Percentiles rank a stretch among this genome's conserved stretches.
Conservation (phyloP, 2,329 filamentous ascomycete species). For the Elsinoe necatrix region DNA sequence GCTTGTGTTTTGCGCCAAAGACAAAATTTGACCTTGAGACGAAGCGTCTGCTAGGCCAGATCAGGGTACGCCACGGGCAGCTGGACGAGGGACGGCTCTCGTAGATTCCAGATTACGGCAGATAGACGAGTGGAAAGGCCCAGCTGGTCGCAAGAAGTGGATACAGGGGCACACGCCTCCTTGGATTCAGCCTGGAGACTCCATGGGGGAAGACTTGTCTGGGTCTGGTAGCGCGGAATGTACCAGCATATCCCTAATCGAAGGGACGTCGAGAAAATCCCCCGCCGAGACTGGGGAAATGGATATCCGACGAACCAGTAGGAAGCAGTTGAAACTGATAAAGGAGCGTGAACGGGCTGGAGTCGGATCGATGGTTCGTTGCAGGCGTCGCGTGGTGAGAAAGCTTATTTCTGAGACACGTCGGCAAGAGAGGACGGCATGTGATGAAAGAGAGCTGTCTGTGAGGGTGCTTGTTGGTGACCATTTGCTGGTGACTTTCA, state of each 20-base stretch:
- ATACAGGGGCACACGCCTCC: not conserved
- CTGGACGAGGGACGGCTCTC: not conserved
- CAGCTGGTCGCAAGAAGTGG: slow-evolving; percentile 1
- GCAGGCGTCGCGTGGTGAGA: slow-evolving; percentile 10
- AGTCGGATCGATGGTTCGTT: slow-evolving; percentile 1
- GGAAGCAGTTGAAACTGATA: not conserved
- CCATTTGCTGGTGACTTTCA: not conserved
- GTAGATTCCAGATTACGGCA: not conserved
- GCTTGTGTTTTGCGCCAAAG: not conserved
- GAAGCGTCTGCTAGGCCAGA: not conserved
- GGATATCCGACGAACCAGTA: not conserved
- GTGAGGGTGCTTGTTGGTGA: not conserved
- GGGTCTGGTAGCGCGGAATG: not conserved
- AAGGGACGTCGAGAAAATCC: not conserved
- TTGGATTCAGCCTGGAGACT: not conserved
- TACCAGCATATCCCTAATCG: not conserved
- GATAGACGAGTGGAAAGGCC: not conserved
- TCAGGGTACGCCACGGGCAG: not conserved
- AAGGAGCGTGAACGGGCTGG: not conserved
- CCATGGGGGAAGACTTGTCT: not conserved
- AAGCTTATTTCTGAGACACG: not conserved
- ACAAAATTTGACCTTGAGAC: not conserved
- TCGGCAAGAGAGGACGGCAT: slow-evolving; percentile 6
- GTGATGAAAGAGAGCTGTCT: not conserved
- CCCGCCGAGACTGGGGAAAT: slow-evolving; percentile 2